These are phyloP conservation scores for Geosiphon pyriformis DNA, from an alignment of 192 early-diverging fungal species.

Conservation along the genomic window DNA sequence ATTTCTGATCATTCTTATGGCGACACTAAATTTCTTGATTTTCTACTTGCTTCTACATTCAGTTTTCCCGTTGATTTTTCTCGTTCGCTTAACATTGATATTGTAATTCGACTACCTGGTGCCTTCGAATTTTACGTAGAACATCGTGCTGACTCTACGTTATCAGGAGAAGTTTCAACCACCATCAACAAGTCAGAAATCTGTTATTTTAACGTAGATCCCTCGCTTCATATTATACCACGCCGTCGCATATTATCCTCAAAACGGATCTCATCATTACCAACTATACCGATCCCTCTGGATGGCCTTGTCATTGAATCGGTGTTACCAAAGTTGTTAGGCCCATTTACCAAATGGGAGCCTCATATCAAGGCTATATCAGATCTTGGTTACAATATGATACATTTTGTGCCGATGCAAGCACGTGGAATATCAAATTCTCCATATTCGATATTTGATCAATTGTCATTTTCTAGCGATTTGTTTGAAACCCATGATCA, in stretches of 20 bases:
- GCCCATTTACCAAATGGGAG: slow-evolving; percentile 72
- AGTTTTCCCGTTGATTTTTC: slow-evolving; percentile 55
- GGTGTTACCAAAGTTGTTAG: slow-evolving; percentile 96
- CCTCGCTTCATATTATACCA: slow-evolving; percentile 58
- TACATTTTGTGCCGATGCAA: slow-evolving; percentile 96
- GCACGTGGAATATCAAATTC: slow-evolving; percentile 88
- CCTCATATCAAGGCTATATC: slow-evolving; percentile 63
- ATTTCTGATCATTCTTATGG: neutral
- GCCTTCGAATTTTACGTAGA: slow-evolving; percentile 87
- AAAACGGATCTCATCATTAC: slow-evolving; percentile 17
- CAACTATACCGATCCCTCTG: slow-evolving; percentile 56
- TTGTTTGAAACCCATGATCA: slow-evolving; percentile 63
- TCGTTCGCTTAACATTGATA: slow-evolving; percentile 42
- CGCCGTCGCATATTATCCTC: slow-evolving; percentile 8
- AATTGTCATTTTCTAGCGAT: slow-evolving; percentile 83
- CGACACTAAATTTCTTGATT: slow-evolving; percentile 7
- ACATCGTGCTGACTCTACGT: slow-evolving; percentile 37
- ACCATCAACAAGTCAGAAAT: slow-evolving; percentile 36
- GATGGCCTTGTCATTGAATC: slow-evolving; percentile 89
- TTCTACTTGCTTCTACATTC: slow-evolving; percentile 30
- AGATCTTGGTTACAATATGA: slow-evolving; percentile 92
- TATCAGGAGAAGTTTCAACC: slow-evolving; percentile 1
- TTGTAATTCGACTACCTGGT: slow-evolving; percentile 61
- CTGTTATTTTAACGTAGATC: slow-evolving; percentile 84
- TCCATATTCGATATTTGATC: slow-evolving; percentile 96